These are phyloP conservation scores for Daucus carota DNA, from an alignment of 129 eudicot species.

Conservation along the genomic window DH1_v3.0 NC_030381.2:5825001-5825500, in stretches of 20 bases:
- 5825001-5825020: background rate
- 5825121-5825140: conserved; percentile 21
- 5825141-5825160: conserved; percentile 20
- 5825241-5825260: conserved; percentile 9
- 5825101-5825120: conserved; percentile 20
- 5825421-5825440: background rate
- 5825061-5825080: background rate
- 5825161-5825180: conserved; percentile 25
- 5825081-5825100: conserved; percentile 9
- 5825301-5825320: conserved; percentile 19
- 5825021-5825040: background rate
- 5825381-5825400: background rate
- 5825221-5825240: background rate
- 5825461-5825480: background rate
- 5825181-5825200: background rate
- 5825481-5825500: background rate
- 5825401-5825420: background rate
- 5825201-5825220: background rate
- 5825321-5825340: conserved; percentile 23
- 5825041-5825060: background rate
- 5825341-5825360: conserved; percentile 3
- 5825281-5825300: conserved; percentile 24
- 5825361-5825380: background rate
- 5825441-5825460: too few relatives aligned
- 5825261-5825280: conserved; percentile 21